Percentiles rank a stretch among this genome's conserved stretches.
Conservation (phyloP, 345 rosid genomes). For the Eucalyptus cloeziana region DNA sequence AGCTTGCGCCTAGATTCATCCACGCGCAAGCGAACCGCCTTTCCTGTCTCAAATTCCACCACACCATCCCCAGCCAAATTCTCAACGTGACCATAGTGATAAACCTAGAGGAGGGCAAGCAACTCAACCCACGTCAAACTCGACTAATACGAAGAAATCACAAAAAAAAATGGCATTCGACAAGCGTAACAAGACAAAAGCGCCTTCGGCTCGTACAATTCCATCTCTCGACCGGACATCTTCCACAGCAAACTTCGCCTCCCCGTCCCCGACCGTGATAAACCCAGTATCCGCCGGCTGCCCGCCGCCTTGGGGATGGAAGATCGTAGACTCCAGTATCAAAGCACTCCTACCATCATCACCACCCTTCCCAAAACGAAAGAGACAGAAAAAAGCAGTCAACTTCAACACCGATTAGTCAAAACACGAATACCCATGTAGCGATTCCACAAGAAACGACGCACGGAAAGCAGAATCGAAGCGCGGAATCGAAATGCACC, state of each 20-base stretch:
- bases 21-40: constrained; percentile 37
- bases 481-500: neutral
- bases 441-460: neutral
- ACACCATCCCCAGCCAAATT: constrained; percentile 14
- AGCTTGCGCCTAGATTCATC: constrained; percentile 62
- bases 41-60: constrained; percentile 22
- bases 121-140: neutral
- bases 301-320: constrained; percentile 96
- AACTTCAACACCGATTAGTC: neutral
- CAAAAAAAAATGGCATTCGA: neutral
- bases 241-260: constrained; percentile 39
- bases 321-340: constrained; percentile 65
- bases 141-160: neutral
- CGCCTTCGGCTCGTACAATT: constrained; percentile 16
- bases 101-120: constrained; percentile 26
- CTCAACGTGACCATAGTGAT: constrained; percentile 58
- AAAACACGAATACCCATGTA: neutral
- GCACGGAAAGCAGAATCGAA: neutral
- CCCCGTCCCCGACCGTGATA: constrained; percentile 13
- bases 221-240: constrained; percentile 80
- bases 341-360: constrained; percentile 52
- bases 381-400: neutral
- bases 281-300: constrained; percentile 78
- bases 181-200: neutral
- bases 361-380: constrained; percentile 13